phyloP scores from a whole-genome alignment of 1,284 basidiomycete species.

The Cryptococcus sp. region DNA sequence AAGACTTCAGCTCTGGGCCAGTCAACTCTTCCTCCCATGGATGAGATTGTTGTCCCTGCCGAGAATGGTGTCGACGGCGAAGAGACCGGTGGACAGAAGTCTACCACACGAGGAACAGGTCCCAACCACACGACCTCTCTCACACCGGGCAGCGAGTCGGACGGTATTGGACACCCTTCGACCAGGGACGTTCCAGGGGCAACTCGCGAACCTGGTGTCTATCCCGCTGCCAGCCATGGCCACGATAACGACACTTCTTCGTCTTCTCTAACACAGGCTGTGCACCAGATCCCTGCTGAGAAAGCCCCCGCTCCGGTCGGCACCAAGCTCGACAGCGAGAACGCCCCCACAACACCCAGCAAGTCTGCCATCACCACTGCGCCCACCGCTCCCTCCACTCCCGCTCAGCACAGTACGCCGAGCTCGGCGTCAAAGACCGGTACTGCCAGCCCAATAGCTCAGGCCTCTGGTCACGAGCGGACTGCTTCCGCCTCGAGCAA shows the following conservation, averaged over 20 bases:
- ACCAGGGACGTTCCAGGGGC: constrained; percentile 23
- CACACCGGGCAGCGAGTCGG: constrained; percentile 28
- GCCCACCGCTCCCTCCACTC: constrained; percentile 2
- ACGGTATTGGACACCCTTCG: constrained; percentile 36
- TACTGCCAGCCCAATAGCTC: constrained; percentile 7
- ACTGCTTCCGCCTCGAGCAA: constrained; percentile 9
- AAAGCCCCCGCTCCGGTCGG: background rate
- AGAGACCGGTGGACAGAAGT: constrained; percentile 6
- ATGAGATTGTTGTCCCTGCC: background rate
- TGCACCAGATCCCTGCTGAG: background rate
- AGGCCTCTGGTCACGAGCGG: constrained; percentile 10
- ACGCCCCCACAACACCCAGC: background rate
- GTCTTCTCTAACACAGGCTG: background rate
- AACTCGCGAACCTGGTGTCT: constrained; percentile 25
- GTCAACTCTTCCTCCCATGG: constrained; percentile 5
- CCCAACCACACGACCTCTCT: constrained; percentile 14
- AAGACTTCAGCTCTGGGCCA: constrained; percentile 12
- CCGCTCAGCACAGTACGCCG: too few species aligned
- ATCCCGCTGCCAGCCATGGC: constrained; percentile 26
- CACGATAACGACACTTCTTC: background rate
- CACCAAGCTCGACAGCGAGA: background rate
- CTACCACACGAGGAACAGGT: constrained; percentile 14
- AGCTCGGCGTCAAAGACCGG: too few species aligned
- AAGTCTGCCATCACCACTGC: background rate
- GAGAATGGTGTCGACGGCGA: background rate